These are phyloP conservation scores for Annulohypoxylon maeteangense DNA, from an alignment of 495 filamentous ascomycete genomes.

Conservation along the genomic window DNA sequence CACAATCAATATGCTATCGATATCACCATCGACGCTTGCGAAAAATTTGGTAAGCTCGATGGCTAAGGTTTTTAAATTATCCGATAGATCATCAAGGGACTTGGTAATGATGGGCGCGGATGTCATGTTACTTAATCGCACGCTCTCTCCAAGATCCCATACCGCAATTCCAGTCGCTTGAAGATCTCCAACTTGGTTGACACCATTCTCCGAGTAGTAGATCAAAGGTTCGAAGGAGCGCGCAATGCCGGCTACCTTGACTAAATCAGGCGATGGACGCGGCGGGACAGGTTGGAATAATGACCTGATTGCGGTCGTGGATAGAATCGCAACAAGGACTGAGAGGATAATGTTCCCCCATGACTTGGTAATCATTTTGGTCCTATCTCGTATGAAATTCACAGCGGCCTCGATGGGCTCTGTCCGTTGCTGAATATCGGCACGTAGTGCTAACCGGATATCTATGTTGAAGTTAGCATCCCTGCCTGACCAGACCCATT, in stretches of 20 bases:
- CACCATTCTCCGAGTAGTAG: slow-evolving; percentile 88
- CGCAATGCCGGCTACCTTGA: slow-evolving; percentile 88
- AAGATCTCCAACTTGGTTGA: slow-evolving; percentile 82
- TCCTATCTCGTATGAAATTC: slow-evolving; percentile 66
- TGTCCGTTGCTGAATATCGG: slow-evolving; percentile 86
- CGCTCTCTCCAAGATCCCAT: slow-evolving; percentile 89
- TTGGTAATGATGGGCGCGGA: slow-evolving; percentile 84
- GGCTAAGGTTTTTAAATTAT: slow-evolving; percentile 81
- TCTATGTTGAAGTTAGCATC: slow-evolving; percentile 62
- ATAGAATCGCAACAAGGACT: slow-evolving; percentile 65
- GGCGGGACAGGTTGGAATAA: slow-evolving; percentile 73
- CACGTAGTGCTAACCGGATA: slow-evolving; percentile 84
- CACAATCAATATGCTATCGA: slow-evolving; percentile 87
- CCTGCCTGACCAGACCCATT: background rate
- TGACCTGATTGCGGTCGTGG: slow-evolving; percentile 68
- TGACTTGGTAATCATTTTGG: slow-evolving; percentile 69
- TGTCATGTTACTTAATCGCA: slow-evolving; percentile 89
- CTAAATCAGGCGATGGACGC: slow-evolving; percentile 82
- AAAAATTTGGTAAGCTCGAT: slow-evolving; percentile 89
- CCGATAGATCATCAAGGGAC: slow-evolving; percentile 83
- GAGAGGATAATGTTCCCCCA: slow-evolving; percentile 70
- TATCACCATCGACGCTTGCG: slow-evolving; percentile 88
- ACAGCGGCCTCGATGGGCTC: slow-evolving; percentile 84
- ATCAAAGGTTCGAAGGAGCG: slow-evolving; percentile 91
- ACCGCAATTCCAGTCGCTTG: slow-evolving; percentile 91